phyloP scores from a whole-genome alignment of 352 stramenopile species.

The Plasmopara halstedii region DNA sequence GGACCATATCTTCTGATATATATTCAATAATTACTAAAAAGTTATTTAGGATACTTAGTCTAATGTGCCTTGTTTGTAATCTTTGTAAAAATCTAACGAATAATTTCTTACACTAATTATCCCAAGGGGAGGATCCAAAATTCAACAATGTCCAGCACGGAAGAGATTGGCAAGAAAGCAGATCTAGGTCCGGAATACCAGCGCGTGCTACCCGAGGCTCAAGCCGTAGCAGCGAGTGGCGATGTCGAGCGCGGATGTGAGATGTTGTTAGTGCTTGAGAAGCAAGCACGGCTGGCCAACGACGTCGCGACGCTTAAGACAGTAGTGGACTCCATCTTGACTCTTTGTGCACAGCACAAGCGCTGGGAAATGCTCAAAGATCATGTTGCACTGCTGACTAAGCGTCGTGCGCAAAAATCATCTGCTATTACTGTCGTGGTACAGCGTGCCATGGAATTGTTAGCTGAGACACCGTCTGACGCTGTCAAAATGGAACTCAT shows the following conservation, averaged over 20 bases:
- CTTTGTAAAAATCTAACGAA: too few species aligned
- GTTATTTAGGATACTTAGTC: too few species aligned
- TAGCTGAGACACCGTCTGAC: constrained; percentile 68
- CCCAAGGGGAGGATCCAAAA: constrained; percentile 8
- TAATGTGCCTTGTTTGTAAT: too few species aligned
- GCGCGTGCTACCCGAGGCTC: constrained; percentile 57
- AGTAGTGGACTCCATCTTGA: constrained; percentile 62
- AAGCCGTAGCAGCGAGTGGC: constrained; percentile 52
- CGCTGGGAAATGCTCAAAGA: constrained; percentile 87
- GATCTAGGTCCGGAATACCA: constrained; percentile 58
- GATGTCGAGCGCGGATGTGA: constrained; percentile 80
- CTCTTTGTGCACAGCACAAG: constrained; percentile 76
- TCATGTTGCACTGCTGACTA: constrained; percentile 78
- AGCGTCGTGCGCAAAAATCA: constrained; percentile 86
- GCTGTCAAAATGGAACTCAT: constrained; percentile 91
- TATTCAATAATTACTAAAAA: too few species aligned
- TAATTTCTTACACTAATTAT: too few species aligned
- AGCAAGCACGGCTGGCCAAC: constrained; percentile 72
- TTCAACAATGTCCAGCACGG: constrained; percentile 47
- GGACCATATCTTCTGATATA: too few species aligned
- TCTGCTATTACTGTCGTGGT: constrained; percentile 80
- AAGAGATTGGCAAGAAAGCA: constrained; percentile 79
- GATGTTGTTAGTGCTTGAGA: constrained; percentile 80
- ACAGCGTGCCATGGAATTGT: constrained; percentile 75
- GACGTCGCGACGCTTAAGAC: constrained; percentile 82